Evolutionary conservation across 441 rosid genomes (phyloP).

Genomic region (Erodium trifolium): DNA sequence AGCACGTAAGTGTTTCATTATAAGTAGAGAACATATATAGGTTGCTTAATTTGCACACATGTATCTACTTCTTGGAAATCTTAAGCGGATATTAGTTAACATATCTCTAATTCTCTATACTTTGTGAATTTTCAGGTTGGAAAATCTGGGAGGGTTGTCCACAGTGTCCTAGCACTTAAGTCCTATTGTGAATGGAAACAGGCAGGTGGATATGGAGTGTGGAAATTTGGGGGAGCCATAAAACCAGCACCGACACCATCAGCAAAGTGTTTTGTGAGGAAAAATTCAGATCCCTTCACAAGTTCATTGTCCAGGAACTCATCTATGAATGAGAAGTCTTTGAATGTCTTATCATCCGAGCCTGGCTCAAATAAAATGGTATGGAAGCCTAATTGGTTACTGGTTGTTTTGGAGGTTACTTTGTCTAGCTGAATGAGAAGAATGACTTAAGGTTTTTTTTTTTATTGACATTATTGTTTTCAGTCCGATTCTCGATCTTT

Average conservation of each 20-base stretch:
- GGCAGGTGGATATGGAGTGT: slow-evolving; percentile 68
- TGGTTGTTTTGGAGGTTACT: not conserved
- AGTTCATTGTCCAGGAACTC: slow-evolving; percentile 61
- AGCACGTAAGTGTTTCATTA: slow-evolving; percentile 46
- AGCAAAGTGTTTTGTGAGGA: slow-evolving; percentile 63
- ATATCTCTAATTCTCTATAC: not conserved
- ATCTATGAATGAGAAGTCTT: slow-evolving; percentile 43
- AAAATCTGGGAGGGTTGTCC: slow-evolving; percentile 78
- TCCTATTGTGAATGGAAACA: slow-evolving; percentile 88
- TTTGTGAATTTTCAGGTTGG: slow-evolving; percentile 58
- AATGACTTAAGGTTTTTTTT: slow-evolving; percentile 11
- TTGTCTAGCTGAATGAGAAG: slow-evolving; percentile 9
- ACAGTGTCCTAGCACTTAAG: slow-evolving; percentile 73
- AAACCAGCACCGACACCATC: slow-evolving; percentile 40
- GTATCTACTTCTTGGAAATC: not conserved
- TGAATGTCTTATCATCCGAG: slow-evolving; percentile 26
- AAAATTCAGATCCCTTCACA: slow-evolving; percentile 70
- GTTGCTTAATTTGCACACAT: not conserved
- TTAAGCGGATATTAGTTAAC: not conserved
- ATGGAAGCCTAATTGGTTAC: slow-evolving; percentile 29
- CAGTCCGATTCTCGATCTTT: slow-evolving; percentile 54
- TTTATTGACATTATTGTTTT: slow-evolving; percentile 13
- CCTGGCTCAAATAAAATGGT: slow-evolving; percentile 62
- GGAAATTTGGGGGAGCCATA: slow-evolving; percentile 84
- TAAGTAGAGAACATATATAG: no score